A percentile compares a stretch with the other conserved stretches of the same genome.
Evolutionary conservation across 352 stramenopile genomes (phyloP).

Genomic region (Paralagenidium karlingii): DNA sequence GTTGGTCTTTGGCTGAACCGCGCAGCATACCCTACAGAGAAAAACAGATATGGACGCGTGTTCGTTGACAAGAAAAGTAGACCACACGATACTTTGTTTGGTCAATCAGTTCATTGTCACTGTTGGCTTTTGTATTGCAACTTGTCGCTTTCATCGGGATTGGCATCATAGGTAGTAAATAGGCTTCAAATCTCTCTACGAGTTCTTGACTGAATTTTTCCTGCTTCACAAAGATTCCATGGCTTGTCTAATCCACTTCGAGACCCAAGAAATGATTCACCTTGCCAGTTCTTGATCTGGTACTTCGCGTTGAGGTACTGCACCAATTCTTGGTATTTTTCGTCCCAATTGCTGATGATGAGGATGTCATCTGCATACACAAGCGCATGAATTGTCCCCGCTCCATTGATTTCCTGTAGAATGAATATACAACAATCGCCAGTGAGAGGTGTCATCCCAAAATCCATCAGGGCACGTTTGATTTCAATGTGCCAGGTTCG

Average conservation of each 20-base stretch:
- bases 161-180: not conserved
- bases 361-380: conserved; percentile 11
- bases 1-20: not conserved
- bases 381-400: conserved; percentile 4
- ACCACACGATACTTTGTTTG: no score
- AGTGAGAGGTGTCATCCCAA: conserved; percentile 4
- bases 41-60: not conserved
- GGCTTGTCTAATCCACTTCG: conserved; percentile 9
- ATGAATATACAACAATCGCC: conserved; percentile 10
- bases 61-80: not conserved
- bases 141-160: not conserved
- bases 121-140: not conserved
- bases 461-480: conserved; percentile 3
- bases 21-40: not conserved
- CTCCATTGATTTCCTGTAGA: conserved; percentile 1
- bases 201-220: not conserved
- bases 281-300: conserved; percentile 9
- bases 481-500: conserved; percentile 13
- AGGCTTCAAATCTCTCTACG: not conserved
- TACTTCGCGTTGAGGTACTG: not conserved
- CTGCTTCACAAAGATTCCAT: not conserved
- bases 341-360: conserved; percentile 3
- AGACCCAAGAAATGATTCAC: conserved; percentile 11
- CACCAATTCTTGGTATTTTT: conserved; percentile 3
- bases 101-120: not conserved